A percentile compares a stretch with the other conserved stretches of the same genome.
Evolutionary conservation across 2,329 filamentous ascomycete species (phyloP).

Genomic region (Arthrobotrys megalospora): DNA sequence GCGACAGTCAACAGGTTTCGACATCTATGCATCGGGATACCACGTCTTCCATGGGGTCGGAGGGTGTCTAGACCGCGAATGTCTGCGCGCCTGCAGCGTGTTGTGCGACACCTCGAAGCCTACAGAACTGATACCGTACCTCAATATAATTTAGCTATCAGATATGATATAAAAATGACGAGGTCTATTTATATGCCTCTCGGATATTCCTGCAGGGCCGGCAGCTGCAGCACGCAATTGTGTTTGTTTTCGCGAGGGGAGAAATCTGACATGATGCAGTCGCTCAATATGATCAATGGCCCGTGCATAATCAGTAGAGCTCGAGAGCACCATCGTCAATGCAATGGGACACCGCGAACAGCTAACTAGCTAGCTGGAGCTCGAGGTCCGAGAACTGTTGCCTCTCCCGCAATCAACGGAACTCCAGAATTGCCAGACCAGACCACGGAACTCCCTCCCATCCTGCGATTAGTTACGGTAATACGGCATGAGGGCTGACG

Average conservation of each 20-base stretch:
- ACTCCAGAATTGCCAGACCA: not conserved
- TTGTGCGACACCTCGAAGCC: constrained; percentile 28
- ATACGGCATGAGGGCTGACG: constrained; percentile 28
- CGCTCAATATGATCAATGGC: constrained; percentile 25
- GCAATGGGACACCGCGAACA: constrained; percentile 17
- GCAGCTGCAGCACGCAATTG: constrained; percentile 44
- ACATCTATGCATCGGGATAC: constrained; percentile 5
- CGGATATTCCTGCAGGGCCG: constrained; percentile 40
- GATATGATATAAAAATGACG: constrained; percentile 24
- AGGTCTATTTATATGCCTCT: constrained; percentile 43
- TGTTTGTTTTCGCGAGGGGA: constrained; percentile 32
- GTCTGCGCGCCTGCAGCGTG: constrained; percentile 31
- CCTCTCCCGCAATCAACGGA: constrained; percentile 27
- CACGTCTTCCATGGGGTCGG: constrained; percentile 6
- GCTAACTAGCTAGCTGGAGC: constrained; percentile 24
- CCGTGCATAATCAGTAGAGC: constrained; percentile 34
- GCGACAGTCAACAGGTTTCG: constrained; percentile 28
- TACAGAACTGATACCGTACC: not conserved
- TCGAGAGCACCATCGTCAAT: constrained; percentile 13
- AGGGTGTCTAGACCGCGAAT: constrained; percentile 20
- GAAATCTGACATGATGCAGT: constrained; percentile 39
- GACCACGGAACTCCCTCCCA: constrained; percentile 7
- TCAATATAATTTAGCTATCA: constrained; percentile 7
- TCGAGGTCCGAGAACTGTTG: constrained; percentile 26
- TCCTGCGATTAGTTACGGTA: constrained; percentile 19